These are phyloP conservation scores for Boletus subluridellus DNA, from an alignment of 1,284 basidiomycete genomes.

Conservation along the genomic window DNA sequence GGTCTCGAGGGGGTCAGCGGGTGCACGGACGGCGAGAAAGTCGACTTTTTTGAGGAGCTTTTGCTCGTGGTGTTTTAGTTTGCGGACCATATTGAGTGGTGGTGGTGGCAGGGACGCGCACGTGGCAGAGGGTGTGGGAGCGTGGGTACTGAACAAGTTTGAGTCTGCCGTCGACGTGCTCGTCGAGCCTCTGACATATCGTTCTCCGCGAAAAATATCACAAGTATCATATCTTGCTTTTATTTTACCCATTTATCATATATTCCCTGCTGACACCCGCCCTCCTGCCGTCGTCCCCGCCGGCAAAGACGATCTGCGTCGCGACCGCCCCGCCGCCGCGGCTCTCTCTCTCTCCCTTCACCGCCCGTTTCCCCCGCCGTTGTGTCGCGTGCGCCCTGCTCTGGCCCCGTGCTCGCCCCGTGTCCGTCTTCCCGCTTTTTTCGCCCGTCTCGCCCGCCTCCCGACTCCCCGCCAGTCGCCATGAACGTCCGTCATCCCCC, in stretches of 20 bases:
- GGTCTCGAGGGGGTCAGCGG: not conserved
- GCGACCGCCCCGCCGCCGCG: constrained; percentile 14
- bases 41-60: constrained; percentile 94
- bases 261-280: constrained; percentile 22
- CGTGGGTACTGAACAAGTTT: constrained; percentile 22
- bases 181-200: constrained; percentile 31
- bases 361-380: constrained; percentile 4
- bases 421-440: constrained; percentile 11
- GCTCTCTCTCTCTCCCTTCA: not conserved
- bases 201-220: constrained; percentile 29
- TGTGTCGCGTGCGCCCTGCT: constrained; percentile 6
- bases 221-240: constrained; percentile 32
- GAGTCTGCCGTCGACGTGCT: constrained; percentile 33
- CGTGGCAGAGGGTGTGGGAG: constrained; percentile 33
- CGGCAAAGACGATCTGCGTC: constrained; percentile 21
- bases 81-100: constrained; percentile 63
- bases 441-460: constrained; percentile 3
- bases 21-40: constrained; percentile 72
- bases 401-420: not conserved
- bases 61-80: constrained; percentile 92
- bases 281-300: not conserved
- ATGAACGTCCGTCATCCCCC: constrained; percentile 40
- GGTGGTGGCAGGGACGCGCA: constrained; percentile 15
- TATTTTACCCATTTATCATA: constrained; percentile 27
- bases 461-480: constrained; percentile 1